Base-by-base conservation (phyloP, 345 rosid genomes). In the Dovyalis caffra region DNA sequence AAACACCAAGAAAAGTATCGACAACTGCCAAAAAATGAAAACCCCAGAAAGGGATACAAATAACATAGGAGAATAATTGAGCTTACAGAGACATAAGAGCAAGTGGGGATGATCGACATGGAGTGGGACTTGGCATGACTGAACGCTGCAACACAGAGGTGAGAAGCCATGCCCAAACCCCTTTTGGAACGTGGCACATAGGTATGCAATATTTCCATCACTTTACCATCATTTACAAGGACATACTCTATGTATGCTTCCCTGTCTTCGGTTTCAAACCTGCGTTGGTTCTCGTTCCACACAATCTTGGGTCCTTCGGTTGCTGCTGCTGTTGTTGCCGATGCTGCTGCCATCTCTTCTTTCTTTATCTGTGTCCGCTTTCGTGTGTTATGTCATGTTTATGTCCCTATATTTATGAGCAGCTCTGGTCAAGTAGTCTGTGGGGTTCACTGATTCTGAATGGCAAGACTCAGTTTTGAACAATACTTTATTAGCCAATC, bases 241-340 rank as follows among this genome's bases (percentile, higher is more conserved):
- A 77, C 90, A 87, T 91, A 92, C 47, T 92, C 89, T 20, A 90
- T 31, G 87, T 85, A 91, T 0, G 97, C 95, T 74, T 83, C 83
- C 81, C 85, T 86, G 86, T 95, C 99, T 75, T 95, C 94, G n/a
- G 92, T 90, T 84, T 94, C 95, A 88, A 95, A 95, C 65, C 88
- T 78, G 26, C 75, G 70, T 25, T 75, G 72, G 31, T 70, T 77
- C 71, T 87, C 74, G 79, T 89, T 94, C 93, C 90, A 87, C 70
- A 82, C 81, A 34, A 92, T 92, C 80, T 81, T 87, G 70, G 90
- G 90, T 38, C 82, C 70, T 74, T 80, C 85, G 0, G 23, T 66
- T 5, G 64, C 47, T 3, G 38, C 32, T 5, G 51, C 66, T 37
- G 49, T 18, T 18, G 71, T 15, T 51, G 47, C 61, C 56, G 70